Base-by-base conservation (phyloP, 768 basidiomycete species). In the Lentinus brumalis region DNA sequence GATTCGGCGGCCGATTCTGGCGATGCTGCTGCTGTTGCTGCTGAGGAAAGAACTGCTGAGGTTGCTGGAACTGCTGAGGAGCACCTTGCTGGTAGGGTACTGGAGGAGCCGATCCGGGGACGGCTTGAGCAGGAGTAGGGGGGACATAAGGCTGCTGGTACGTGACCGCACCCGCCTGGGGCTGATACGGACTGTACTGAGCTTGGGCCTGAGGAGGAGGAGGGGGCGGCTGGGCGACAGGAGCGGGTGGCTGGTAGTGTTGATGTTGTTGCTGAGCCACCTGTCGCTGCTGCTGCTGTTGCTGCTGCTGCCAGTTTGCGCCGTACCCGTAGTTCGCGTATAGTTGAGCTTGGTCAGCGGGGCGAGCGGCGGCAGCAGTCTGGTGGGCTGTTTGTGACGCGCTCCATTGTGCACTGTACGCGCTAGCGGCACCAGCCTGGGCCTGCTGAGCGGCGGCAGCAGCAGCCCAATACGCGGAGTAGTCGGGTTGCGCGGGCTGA, bases 271-370 rank as follows among this genome's bases (percentile, higher is more conserved):
- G 21, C 21, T 80, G 78, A 50, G 78, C 82, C 52, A 86, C 86
- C 45, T 85, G 86, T 45, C 87, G 88, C 52, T 86, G 87, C 45
- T 85, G 86, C 46, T 88, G 88, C 67, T 88, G 86, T 57, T 84
- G 81, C 62, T 86, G 87, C 83, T 77, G 75, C 66, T 89, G 87
- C 50, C 85, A 63, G 39, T 63, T 63, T 16, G 55, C 82, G 2
- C 92, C 91, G 71, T 96, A 96, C 35, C 94, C 94, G 70, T 96
- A 96, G 71, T 94, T 94, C 1, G 92, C 92, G 70, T 95, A 96
- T 21, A 95, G 75, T 29, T 90, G 87, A 70, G 87, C 90, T 70
- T 94, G 92, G 66, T 93, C 90, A 14, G 89, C 79, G 35, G 89
- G 88, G 51, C 87, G 79, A 46, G 86, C 81, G 39, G 85, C 81